Percentiles rank a stretch among this genome's conserved stretches.
These are phyloP conservation scores for Cladophialophora psammophila DNA, from an alignment of 2,329 filamentous ascomycete genomes.

Conservation along the genomic window DNA sequence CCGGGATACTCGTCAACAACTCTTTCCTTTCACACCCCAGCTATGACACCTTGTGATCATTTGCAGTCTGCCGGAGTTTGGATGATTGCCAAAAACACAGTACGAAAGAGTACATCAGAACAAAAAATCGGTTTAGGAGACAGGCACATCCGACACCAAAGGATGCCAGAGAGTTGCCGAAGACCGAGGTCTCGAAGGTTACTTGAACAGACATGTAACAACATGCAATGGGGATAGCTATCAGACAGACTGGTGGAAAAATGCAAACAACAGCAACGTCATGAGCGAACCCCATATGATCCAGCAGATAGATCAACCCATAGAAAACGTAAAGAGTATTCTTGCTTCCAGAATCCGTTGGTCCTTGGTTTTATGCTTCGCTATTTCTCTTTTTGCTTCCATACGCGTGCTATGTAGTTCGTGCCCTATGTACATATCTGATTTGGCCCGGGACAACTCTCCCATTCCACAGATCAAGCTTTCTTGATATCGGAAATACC, in stretches of 20 bases:
- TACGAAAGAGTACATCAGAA: not conserved
- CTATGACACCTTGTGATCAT: not conserved
- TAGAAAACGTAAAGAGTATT: not conserved
- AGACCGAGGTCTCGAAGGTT: not conserved
- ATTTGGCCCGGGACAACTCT: too few species aligned
- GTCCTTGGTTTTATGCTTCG: too few species aligned
- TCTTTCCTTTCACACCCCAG: not conserved
- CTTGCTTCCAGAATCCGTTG: not conserved
- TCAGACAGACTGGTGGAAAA: not conserved
- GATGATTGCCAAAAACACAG: not conserved
- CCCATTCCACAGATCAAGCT: not conserved
- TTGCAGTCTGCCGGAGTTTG: not conserved
- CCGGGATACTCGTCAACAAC: not conserved
- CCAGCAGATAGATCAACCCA: not conserved
- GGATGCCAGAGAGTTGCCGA: not conserved
- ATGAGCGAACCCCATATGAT: not conserved
- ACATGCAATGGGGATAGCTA: not conserved
- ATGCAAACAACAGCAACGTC: not conserved
- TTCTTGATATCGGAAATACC: slow-evolving; percentile 20
- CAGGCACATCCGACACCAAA: not conserved
- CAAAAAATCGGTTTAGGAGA: not conserved
- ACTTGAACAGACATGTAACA: not conserved
- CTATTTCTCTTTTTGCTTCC: too few species aligned
- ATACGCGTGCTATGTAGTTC: too few species aligned
- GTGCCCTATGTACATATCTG: too few species aligned